These are phyloP conservation scores for Stachybotrys elegans DNA, from an alignment of 2,329 filamentous ascomycete species.

Conservation along the genomic window DNA sequence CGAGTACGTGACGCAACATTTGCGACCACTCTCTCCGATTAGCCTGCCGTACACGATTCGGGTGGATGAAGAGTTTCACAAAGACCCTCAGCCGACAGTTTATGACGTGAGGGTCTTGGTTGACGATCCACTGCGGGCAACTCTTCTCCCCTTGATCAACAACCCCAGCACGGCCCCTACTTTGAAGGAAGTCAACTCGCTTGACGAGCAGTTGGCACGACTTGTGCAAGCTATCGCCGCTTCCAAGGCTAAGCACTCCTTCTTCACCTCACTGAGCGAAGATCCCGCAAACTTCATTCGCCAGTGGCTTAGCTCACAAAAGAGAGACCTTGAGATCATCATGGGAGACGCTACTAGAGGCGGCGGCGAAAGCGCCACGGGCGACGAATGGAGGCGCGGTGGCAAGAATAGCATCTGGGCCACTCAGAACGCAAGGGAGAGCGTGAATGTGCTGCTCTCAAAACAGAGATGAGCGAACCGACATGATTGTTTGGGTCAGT, in stretches of 20 bases:
- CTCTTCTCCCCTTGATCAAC: constrained; percentile 59
- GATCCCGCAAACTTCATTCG: constrained; percentile 82
- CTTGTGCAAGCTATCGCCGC: constrained; percentile 78
- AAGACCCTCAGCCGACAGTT: constrained; percentile 69
- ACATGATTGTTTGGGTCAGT: no score
- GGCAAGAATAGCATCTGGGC: constrained; percentile 51
- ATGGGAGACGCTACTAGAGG: constrained; percentile 72
- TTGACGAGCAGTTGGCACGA: constrained; percentile 83
- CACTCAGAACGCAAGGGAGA: constrained; percentile 56
- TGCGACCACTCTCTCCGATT: constrained; percentile 74
- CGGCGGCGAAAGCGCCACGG: constrained; percentile 48
- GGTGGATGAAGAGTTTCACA: constrained; percentile 79
- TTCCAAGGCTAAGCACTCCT: constrained; percentile 85
- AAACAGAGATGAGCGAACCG: constrained; percentile 36
- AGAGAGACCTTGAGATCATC: constrained; percentile 82
- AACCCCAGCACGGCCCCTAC: constrained; percentile 66
- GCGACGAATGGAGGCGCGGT: constrained; percentile 65
- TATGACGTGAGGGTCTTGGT: constrained; percentile 86
- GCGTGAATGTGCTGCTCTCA: constrained; percentile 55
- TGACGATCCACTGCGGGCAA: constrained; percentile 72
- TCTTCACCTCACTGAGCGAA: constrained; percentile 71
- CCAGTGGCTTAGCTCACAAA: constrained; percentile 87
- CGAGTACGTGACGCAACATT: constrained; percentile 73
- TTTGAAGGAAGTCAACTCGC: constrained; percentile 67
- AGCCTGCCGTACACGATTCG: constrained; percentile 89